Evolutionary conservation across 2,329 filamentous ascomycete species (phyloP).

Genomic region (Fusarium pseudonygamai): DNA sequence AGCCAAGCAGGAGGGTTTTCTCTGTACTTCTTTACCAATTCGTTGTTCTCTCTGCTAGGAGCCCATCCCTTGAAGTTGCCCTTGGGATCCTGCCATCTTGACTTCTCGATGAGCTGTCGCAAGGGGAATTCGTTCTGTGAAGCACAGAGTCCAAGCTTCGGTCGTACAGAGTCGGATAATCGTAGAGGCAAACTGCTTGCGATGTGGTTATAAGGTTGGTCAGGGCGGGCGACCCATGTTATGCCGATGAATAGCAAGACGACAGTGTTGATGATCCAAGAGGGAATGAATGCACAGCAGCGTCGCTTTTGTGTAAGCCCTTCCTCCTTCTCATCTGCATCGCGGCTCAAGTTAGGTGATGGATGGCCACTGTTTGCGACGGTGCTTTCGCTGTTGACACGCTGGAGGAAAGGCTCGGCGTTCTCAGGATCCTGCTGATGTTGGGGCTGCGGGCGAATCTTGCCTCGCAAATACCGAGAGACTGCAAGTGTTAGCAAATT

Average conservation of each 20-base stretch:
- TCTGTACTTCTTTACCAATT: slow-evolving; percentile 38
- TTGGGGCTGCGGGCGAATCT: slow-evolving; percentile 22
- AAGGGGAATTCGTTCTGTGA: slow-evolving; percentile 42
- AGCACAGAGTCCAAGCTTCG: slow-evolving; percentile 36
- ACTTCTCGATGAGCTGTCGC: slow-evolving; percentile 37
- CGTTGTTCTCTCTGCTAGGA: slow-evolving; percentile 39
- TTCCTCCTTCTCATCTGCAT: slow-evolving; percentile 21
- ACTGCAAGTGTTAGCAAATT: slow-evolving; percentile 14
- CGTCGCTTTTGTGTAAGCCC: neutral
- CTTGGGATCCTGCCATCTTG: slow-evolving; percentile 38
- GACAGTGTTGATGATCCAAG: slow-evolving; percentile 17
- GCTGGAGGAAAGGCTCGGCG: slow-evolving; percentile 25
- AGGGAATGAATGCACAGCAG: slow-evolving; percentile 18
- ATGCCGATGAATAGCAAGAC: slow-evolving; percentile 34
- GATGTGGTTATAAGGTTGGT: slow-evolving; percentile 44
- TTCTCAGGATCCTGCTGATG: slow-evolving; percentile 31
- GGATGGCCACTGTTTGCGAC: neutral
- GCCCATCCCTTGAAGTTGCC: slow-evolving; percentile 49
- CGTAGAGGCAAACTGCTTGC: slow-evolving; percentile 44
- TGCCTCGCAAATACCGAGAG: slow-evolving; percentile 21
- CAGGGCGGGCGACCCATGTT: slow-evolving; percentile 37
- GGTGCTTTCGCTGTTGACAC: slow-evolving; percentile 9
- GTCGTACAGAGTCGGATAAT: slow-evolving; percentile 37
- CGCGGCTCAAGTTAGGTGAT: slow-evolving; percentile 3
- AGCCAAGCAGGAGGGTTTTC: slow-evolving; percentile 42